Conservation (phyloP, 2,329 filamentous ascomycete species). For the Xylariomycetidae sp. region DNA sequence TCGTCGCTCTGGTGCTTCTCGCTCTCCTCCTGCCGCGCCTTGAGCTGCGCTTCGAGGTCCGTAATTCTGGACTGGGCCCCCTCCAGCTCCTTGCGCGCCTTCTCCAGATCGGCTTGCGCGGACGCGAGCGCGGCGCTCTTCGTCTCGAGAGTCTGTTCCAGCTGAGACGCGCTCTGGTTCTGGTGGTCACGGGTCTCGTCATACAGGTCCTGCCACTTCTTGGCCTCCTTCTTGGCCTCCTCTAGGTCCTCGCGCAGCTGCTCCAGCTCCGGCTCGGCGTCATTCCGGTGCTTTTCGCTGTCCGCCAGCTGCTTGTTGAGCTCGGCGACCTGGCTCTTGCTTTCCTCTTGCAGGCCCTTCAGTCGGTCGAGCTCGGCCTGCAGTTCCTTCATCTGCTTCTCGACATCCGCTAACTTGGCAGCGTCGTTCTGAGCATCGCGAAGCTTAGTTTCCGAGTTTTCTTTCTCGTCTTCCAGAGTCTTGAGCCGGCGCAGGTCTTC, state of each 20-base stretch:
- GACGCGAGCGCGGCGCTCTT: neutral
- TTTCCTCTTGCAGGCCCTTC: neutral
- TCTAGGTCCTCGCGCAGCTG: neutral
- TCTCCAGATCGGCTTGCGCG: neutral
- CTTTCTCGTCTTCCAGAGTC: neutral
- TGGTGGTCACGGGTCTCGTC: neutral
- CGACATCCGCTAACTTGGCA: too few relatives aligned
- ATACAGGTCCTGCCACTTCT: neutral
- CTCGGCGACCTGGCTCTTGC: neutral
- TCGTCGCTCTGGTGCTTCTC: neutral
- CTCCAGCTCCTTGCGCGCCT: neutral
- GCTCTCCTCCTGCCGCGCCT: too few relatives aligned
- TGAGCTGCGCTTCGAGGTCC: too few relatives aligned
- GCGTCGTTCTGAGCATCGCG: too few relatives aligned
- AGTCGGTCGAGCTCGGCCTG: neutral
- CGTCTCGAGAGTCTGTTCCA: too few relatives aligned
- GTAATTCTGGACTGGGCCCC: too few relatives aligned
- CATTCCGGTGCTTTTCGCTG: neutral
- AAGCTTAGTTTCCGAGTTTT: too few relatives aligned
- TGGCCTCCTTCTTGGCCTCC: neutral
- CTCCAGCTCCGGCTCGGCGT: neutral
- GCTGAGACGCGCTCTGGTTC: too few relatives aligned
- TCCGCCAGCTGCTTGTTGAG: neutral
- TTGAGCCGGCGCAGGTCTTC: neutral
- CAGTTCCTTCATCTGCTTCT: neutral